phyloP scores from a whole-genome alignment of 495 filamentous ascomycete species.

The Neurospora tetraspora region DNA sequence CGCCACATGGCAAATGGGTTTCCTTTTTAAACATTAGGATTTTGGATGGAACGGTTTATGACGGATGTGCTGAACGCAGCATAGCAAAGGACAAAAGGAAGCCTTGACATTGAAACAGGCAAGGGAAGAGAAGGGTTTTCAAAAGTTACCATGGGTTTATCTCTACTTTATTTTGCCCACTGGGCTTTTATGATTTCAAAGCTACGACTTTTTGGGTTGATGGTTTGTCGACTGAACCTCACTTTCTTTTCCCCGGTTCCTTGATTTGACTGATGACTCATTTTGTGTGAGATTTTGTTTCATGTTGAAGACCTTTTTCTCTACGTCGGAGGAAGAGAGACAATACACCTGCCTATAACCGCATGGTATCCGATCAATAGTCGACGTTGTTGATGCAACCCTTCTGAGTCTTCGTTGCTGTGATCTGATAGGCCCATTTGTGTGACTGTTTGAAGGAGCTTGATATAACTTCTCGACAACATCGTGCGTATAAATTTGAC shows the following conservation, averaged over 20 bases:
- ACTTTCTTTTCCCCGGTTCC: not conserved
- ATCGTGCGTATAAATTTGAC: not conserved
- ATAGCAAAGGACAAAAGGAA: not conserved
- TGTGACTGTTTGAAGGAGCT: not conserved
- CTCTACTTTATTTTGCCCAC: not conserved
- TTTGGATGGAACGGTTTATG: not conserved
- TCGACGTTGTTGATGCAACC: not conserved
- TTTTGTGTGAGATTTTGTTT: not conserved
- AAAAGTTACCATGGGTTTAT: not conserved
- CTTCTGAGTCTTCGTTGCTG: not conserved
- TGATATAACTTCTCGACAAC: not conserved
- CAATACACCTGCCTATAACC: not conserved
- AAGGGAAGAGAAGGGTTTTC: not conserved
- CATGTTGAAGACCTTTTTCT: not conserved
- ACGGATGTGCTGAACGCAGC: not conserved
- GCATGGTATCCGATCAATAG: not conserved
- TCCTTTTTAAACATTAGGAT: not conserved
- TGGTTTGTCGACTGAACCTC: not conserved
- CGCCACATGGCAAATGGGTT: no score
- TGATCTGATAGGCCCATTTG: not conserved
- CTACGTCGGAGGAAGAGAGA: not conserved
- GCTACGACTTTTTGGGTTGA: not conserved
- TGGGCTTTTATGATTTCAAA: not conserved
- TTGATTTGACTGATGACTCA: not conserved
- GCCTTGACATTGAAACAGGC: not conserved